Evolutionary conservation across 768 basidiomycete genomes (phyloP).

Genomic region (Leccinellum luteum): DNA sequence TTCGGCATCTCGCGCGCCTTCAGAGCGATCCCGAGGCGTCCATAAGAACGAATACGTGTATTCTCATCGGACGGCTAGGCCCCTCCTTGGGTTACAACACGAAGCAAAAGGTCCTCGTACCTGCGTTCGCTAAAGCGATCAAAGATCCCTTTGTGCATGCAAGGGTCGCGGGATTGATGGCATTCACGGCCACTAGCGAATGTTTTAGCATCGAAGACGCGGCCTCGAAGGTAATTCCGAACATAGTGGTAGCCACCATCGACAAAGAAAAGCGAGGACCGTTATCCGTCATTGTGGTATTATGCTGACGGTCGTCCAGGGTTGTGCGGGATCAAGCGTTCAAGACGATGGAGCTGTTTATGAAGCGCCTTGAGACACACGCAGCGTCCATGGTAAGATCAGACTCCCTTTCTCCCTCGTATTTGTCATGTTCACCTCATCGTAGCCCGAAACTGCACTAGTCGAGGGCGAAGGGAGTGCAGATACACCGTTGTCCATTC

Average conservation of each 20-base stretch:
- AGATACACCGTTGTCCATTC: conserved; percentile 27
- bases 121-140: conserved; percentile 86
- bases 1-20: conserved; percentile 88
- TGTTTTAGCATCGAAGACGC: conserved; percentile 87
- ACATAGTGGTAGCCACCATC: conserved; percentile 72
- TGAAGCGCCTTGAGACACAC: conserved; percentile 78
- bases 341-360: conserved; percentile 85
- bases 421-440: background rate
- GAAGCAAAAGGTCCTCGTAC: conserved; percentile 94
- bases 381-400: conserved; percentile 75
- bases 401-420: background rate
- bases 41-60: conserved; percentile 96
- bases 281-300: background rate
- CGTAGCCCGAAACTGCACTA: conserved; percentile 56
- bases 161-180: conserved; percentile 91
- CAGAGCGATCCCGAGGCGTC: conserved; percentile 92
- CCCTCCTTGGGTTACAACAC: conserved; percentile 84
- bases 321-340: conserved; percentile 95
- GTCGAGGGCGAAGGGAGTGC: conserved; percentile 37
- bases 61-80: conserved; percentile 88
- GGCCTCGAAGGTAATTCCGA: conserved; percentile 86
- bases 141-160: conserved; percentile 93
- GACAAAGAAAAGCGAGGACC: conserved; percentile 87
- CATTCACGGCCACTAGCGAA: conserved; percentile 91
- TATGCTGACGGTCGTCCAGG: conserved; percentile 39